A percentile compares a stretch with the other conserved stretches of the same genome.
Evolutionary conservation across 768 basidiomycete genomes (phyloP).

Genomic region (Russula brevipes): DNA sequence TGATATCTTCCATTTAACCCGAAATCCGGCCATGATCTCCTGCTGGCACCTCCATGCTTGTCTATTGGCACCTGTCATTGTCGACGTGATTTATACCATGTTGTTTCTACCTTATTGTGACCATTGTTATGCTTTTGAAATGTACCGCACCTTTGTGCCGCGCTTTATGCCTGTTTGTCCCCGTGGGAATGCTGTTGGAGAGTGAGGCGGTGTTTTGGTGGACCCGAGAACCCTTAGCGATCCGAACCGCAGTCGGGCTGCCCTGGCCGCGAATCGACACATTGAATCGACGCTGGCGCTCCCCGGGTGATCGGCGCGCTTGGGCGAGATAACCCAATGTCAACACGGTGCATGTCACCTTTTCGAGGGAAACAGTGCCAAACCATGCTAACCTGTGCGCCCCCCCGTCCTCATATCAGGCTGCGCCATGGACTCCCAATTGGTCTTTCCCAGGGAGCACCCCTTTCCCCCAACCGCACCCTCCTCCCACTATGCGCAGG

Average conservation of each 20-base stretch:
- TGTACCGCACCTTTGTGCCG: too few relatives aligned
- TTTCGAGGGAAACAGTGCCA: background rate
- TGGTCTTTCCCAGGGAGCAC: background rate
- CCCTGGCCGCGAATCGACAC: background rate
- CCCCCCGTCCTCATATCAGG: background rate
- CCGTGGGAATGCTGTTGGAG: background rate
- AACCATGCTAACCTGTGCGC: background rate
- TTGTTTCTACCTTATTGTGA: too few relatives aligned
- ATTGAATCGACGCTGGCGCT: background rate
- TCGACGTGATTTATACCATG: too few relatives aligned
- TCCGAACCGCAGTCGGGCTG: background rate
- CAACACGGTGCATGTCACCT: too few relatives aligned
- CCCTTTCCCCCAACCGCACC: background rate
- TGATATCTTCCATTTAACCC: too few relatives aligned
- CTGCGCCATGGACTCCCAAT: background rate
- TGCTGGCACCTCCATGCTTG: too few relatives aligned
- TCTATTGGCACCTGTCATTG: too few relatives aligned
- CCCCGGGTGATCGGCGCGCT: constrained; percentile 1
- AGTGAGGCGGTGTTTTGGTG: background rate
- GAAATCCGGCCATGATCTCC: too few relatives aligned
- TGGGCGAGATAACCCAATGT: too few relatives aligned
- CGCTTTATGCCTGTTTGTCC: too few relatives aligned
- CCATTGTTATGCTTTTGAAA: too few relatives aligned
- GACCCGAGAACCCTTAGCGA: too few relatives aligned
- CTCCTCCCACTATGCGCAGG: background rate